Base-by-base conservation (phyloP, 176 grass and related monocot species). In the Ananas comosus region DNA sequence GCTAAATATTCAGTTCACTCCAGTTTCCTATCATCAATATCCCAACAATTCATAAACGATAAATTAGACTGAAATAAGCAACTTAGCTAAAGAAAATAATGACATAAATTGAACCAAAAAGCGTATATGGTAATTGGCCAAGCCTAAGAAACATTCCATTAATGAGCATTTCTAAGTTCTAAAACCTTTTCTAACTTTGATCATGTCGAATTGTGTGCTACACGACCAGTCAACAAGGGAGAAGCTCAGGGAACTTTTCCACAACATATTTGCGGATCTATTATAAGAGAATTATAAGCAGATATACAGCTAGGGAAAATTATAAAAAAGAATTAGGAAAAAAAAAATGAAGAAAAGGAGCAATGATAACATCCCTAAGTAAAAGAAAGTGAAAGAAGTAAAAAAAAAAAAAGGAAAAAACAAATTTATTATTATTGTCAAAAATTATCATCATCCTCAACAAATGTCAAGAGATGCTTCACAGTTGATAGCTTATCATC, bases 391-490 rank as follows among this genome's bases (percentile, higher is more conserved):
- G 25, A 64, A 53, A 69, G 25, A 65, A 80, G 71, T n/a, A n/a
- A 82, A 83, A 80, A 75, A 92, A 80, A 86, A 24, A 47, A 11
- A 7, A 23, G 47, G 72, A 86, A 84, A 56, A 82, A 83, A 78
- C 74, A 80, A 52, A 75, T 48, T 90, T 87, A 78, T 82, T 64
- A 69, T 63, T 61, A 10, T 52, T 72, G 80, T 83, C 86, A 99
- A 91, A 94, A 91, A 85, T 90, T 92, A 64, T 78, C 57, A n/a
- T 49, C 82, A 69, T 88, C 86, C 80, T 99, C 89, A 72, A 94
- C 75, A 73, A 94, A 99, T 91, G 78, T 86, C 66, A 74, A 88
- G 66, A 99, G 86, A 91, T 91, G 84, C 72, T 78, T 88, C 88
- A 94, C 58, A 81, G 91, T 75, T 81, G 85, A 82, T 69, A 49